A percentile compares a stretch with the other conserved stretches of the same genome.
Evolutionary conservation across 805 yeast genomes (phyloP).

Genomic region (Candida vartiovaarae): DNA sequence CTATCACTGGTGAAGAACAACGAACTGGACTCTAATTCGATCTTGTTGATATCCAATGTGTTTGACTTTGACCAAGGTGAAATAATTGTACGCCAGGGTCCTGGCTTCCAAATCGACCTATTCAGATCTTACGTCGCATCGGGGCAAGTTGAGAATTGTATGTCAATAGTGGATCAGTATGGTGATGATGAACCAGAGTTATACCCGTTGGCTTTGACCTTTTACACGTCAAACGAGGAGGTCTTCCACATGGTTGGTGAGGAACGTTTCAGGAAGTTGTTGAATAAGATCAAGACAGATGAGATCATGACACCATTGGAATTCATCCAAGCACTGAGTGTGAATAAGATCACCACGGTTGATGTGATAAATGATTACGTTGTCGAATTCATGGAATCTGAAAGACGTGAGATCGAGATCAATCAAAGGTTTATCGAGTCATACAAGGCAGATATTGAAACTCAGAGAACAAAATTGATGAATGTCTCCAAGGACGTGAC

Average conservation of each 20-base stretch:
- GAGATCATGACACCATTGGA: conserved; percentile 68
- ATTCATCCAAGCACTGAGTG: conserved; percentile 59
- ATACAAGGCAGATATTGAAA: conserved; percentile 58
- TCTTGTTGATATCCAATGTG: conserved; percentile 35
- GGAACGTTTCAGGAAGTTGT: conserved; percentile 37
- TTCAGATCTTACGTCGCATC: conserved; percentile 60
- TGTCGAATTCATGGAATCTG: conserved; percentile 50
- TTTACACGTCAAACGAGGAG: conserved; percentile 48
- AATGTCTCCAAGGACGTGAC: conserved; percentile 36
- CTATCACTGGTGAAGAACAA: conserved; percentile 38
- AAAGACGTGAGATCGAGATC: conserved; percentile 58
- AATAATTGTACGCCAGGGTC: conserved; percentile 25
- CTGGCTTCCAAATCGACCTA: conserved; percentile 39
- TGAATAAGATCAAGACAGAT: conserved; percentile 44
- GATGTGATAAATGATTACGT: conserved; percentile 69
- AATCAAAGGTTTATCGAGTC: conserved; percentile 59
- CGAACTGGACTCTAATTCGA: conserved; percentile 47
- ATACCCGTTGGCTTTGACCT: conserved; percentile 56
- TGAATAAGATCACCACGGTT: conserved; percentile 55
- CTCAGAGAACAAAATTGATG: conserved; percentile 46
- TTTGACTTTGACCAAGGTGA: conserved; percentile 48
- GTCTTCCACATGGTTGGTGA: conserved; percentile 47
- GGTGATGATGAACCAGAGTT: conserved; percentile 60
- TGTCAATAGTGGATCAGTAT: conserved; percentile 48
- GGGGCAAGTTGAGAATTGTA: conserved; percentile 50